Evolutionary conservation across 176 grass and related monocot species (phyloP).

Genomic region (Musa itinerans): DNA sequence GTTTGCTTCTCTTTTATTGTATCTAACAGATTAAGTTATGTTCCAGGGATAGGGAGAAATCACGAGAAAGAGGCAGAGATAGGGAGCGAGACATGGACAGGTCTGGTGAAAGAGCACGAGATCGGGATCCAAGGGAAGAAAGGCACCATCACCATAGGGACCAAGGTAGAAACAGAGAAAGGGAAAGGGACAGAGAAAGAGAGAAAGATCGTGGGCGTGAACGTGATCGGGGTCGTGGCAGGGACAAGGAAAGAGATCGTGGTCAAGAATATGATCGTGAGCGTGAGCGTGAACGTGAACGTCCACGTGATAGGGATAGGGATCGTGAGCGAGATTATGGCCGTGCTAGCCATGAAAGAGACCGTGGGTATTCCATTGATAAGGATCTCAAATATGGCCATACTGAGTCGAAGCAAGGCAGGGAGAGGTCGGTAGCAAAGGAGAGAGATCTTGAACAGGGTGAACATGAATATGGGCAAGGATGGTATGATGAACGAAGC

Average conservation of each 20-base stretch:
- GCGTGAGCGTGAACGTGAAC: constrained; percentile 29
- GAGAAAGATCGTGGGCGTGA: not conserved
- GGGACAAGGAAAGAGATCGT: constrained; percentile 57
- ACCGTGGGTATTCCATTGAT: constrained; percentile 32
- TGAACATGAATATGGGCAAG: constrained; percentile 1
- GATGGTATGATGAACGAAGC: constrained; percentile 8
- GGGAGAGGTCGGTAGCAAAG: constrained; percentile 26
- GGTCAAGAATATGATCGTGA: constrained; percentile 43
- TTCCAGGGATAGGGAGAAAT: constrained; percentile 41
- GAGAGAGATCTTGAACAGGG: constrained; percentile 7
- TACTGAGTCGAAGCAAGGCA: constrained; percentile 40
- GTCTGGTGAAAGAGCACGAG: constrained; percentile 42
- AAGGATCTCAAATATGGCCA: constrained; percentile 31
- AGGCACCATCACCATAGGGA: constrained; percentile 48
- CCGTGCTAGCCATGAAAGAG: constrained; percentile 20
- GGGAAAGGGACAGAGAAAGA: constrained; percentile 34
- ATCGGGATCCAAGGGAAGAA: constrained; percentile 54
- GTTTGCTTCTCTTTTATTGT: no score
- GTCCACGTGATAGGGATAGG: constrained; percentile 50
- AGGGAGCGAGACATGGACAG: constrained; percentile 37
- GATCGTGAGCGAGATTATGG: constrained; percentile 44
- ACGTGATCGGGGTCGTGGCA: constrained; percentile 24
- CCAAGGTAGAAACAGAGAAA: constrained; percentile 39
- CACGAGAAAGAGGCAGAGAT: constrained; percentile 51
- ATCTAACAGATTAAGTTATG: no score